These are phyloP conservation scores for Solanum pennellii DNA, from an alignment of 257 asterid species.

Conservation along the genomic window DNA sequence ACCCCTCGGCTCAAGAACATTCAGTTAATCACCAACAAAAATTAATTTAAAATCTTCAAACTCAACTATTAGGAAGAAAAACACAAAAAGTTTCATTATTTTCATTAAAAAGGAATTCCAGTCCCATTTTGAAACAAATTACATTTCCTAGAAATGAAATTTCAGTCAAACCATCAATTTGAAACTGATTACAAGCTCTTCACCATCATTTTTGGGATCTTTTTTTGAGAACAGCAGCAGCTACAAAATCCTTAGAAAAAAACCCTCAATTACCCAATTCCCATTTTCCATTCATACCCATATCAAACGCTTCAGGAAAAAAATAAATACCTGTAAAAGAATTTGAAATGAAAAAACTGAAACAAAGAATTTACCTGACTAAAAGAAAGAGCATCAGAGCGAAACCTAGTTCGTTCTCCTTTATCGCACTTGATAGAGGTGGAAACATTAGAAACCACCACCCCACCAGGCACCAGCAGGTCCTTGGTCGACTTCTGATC, in stretches of 20 bases:
- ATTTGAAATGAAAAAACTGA: not conserved
- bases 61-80: not conserved
- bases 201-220: not conserved
- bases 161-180: not conserved
- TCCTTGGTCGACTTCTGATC: constrained; percentile 46
- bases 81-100: not conserved
- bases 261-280: not conserved
- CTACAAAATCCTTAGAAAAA: not conserved
- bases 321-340: not conserved
- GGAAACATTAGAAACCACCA: constrained; percentile 45
- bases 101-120: not conserved
- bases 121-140: not conserved
- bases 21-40: not conserved
- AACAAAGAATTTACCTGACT: constrained; percentile 36
- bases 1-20: not conserved
- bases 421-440: constrained; percentile 84
- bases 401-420: constrained; percentile 92
- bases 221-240: not conserved
- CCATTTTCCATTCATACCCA: not conserved
- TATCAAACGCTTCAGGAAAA: no score
- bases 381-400: constrained; percentile 77
- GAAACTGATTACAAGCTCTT: not conserved
- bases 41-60: not conserved
- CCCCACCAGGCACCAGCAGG: constrained; percentile 67
- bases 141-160: not conserved